These are phyloP conservation scores for Chalciporus chontae DNA, from an alignment of 768 basidiomycete genomes.

Conservation along the genomic window DNA sequence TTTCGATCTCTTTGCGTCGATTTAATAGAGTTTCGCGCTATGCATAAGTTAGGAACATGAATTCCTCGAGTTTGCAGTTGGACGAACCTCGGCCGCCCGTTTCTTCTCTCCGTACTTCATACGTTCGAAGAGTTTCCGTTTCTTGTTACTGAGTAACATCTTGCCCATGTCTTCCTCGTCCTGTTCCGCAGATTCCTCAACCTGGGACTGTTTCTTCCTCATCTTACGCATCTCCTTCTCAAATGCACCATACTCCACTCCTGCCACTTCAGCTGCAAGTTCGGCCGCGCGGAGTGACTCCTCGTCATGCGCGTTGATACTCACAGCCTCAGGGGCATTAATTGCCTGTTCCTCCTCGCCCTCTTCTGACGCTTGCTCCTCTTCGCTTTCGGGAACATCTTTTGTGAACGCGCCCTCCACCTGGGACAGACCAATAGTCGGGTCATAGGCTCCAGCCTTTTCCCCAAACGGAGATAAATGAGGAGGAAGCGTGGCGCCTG, in stretches of 20 bases:
- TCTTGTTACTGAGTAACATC: slow-evolving; percentile 97
- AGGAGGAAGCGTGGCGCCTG: slow-evolving; percentile 85
- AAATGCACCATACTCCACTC: slow-evolving; percentile 76
- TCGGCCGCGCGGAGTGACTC: slow-evolving; percentile 82
- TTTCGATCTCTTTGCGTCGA: slow-evolving; percentile 53
- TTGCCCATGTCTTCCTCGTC: slow-evolving; percentile 86
- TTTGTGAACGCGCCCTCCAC: slow-evolving; percentile 26
- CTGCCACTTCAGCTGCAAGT: slow-evolving; percentile 86
- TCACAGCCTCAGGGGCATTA: slow-evolving; percentile 26
- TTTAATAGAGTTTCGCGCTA: slow-evolving; percentile 62
- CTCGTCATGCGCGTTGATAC: slow-evolving; percentile 47
- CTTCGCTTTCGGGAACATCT: slow-evolving; percentile 28
- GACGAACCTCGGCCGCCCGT: slow-evolving; percentile 72
- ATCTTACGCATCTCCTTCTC: slow-evolving; percentile 70
- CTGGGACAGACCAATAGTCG: slow-evolving; percentile 36
- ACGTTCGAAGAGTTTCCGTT: slow-evolving; percentile 89
- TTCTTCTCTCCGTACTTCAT: slow-evolving; percentile 86
- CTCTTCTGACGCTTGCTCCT: slow-evolving; percentile 22
- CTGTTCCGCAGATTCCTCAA: slow-evolving; percentile 35
- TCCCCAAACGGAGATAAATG: slow-evolving; percentile 96
- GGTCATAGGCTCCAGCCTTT: slow-evolving; percentile 72
- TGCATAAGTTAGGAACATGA: slow-evolving; percentile 8
- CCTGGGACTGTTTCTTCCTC: slow-evolving; percentile 36
- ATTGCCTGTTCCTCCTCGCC: slow-evolving; percentile 26
- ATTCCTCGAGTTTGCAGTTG: neutral